These are phyloP conservation scores for Colletotrichum neosansevieriae DNA, from an alignment of 2,329 filamentous ascomycete species.

Conservation along the genomic window DNA sequence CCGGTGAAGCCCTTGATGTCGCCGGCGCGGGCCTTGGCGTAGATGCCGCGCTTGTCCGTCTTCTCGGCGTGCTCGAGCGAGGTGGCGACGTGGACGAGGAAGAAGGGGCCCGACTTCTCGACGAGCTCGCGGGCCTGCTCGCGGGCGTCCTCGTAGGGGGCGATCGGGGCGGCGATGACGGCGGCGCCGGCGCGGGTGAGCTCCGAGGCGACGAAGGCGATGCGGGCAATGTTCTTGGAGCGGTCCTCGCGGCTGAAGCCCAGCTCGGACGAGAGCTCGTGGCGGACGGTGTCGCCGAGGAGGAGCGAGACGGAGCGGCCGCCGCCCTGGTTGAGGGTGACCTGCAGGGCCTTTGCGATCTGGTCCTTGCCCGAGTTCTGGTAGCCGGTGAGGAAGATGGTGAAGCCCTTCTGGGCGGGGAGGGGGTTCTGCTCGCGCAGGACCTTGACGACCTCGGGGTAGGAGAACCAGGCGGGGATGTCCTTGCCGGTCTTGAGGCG, in stretches of 20 bases:
- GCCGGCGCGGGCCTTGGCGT: conserved; percentile 83
- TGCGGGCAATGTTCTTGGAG: conserved; percentile 93
- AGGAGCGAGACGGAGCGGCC: conserved; percentile 94
- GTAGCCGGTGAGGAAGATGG: conserved; percentile 97
- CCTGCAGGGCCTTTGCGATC: conserved; percentile 93
- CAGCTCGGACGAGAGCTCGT: conserved; percentile 92
- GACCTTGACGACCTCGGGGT: conserved; percentile 97
- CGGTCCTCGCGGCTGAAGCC: conserved; percentile 95
- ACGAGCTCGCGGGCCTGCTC: conserved; percentile 85
- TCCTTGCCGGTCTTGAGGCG: conserved; percentile 91
- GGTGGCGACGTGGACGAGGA: conserved; percentile 94
- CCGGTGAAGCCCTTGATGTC: conserved; percentile 99
- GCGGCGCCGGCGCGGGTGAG: conserved; percentile 92
- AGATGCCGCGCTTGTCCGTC: conserved; percentile 94
- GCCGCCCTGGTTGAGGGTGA: conserved; percentile 97
- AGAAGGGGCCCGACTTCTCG: conserved; percentile 91
- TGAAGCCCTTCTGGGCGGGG: conserved; percentile 93
- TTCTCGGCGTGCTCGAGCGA: conserved; percentile 93
- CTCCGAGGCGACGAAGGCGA: conserved; percentile 95
- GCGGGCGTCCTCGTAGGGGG: conserved; percentile 86
- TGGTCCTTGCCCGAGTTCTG: conserved; percentile 98
- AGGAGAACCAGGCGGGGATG: conserved; percentile 99
- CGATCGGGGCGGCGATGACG: conserved; percentile 96
- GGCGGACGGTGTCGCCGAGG: conserved; percentile 93
- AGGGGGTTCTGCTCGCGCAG: conserved; percentile 96